Percentiles rank a stretch among this genome's conserved stretches.
These are phyloP conservation scores for Paspalum notatum DNA, from an alignment of 176 grass and related monocot genomes.

Conservation along the genomic window DNA sequence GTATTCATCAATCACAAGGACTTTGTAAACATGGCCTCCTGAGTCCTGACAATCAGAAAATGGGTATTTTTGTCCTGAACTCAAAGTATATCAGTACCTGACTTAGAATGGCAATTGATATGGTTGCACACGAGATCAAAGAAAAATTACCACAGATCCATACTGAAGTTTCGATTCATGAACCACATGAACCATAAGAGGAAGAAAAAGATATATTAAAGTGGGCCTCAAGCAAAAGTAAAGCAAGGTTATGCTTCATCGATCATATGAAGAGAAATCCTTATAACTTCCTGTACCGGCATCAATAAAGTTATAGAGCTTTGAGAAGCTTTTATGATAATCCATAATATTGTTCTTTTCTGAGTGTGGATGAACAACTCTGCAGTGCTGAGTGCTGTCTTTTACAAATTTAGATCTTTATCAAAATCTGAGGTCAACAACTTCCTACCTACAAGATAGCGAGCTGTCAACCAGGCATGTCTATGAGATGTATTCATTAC, in stretches of 20 bases:
- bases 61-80: not conserved
- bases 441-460: not conserved
- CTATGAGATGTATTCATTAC: not conserved
- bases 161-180: not conserved
- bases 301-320: slow-evolving; percentile 22
- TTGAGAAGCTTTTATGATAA: slow-evolving; percentile 16
- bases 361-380: not conserved
- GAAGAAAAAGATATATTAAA: not conserved
- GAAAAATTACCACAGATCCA: not conserved
- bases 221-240: not conserved
- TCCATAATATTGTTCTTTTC: not conserved
- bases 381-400: not conserved
- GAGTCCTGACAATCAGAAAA: not conserved
- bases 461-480: not conserved
- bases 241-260: not conserved
- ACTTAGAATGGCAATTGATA: not conserved
- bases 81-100: not conserved
- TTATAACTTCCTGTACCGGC: slow-evolving; percentile 3
- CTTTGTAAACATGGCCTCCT: not conserved
- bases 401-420: not conserved
- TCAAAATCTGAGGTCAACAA: not conserved
- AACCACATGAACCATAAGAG: not conserved
- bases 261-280: not conserved
- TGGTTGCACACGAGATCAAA: not conserved
- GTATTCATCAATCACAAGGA: slow-evolving; percentile 31